phyloP scores from a whole-genome alignment of 2,329 filamentous ascomycete genomes.

The Alternaria angustiovoidea region DNA sequence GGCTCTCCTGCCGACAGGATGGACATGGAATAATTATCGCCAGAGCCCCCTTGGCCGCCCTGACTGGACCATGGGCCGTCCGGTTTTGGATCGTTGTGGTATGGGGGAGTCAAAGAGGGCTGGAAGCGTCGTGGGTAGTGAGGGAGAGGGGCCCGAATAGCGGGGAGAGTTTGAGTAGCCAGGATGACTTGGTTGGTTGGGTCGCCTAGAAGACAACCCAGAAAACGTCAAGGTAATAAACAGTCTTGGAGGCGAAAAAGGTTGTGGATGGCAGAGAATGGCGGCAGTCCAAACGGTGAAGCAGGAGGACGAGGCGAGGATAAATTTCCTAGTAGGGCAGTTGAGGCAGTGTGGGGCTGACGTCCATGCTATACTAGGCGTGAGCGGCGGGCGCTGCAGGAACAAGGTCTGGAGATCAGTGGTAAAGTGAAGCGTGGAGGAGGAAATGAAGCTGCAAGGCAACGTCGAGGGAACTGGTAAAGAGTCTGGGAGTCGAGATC shows the following conservation, averaged over 20 bases:
- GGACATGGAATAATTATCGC: conserved; percentile 43
- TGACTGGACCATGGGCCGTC: conserved; percentile 49
- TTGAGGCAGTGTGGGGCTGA: conserved; percentile 28
- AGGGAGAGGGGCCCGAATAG: conserved; percentile 43
- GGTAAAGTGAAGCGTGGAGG: conserved; percentile 9
- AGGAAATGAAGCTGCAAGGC: conserved; percentile 25
- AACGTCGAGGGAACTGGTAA: conserved; percentile 9
- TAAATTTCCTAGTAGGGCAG: conserved; percentile 18
- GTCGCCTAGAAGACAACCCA: conserved; percentile 42
- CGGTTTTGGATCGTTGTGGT: conserved; percentile 40
- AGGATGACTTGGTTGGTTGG: conserved; percentile 41
- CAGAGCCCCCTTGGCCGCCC: conserved; percentile 42
- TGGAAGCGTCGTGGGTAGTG: conserved; percentile 42
- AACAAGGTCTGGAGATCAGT: conserved; percentile 14
- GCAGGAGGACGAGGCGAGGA: conserved; percentile 7
- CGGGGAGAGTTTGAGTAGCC: conserved; percentile 51
- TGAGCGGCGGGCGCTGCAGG: conserved; percentile 20
- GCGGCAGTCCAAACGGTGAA: conserved; percentile 1
- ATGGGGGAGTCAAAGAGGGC: conserved; percentile 43
- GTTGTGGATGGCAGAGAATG: not conserved
- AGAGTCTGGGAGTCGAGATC: conserved; percentile 24
- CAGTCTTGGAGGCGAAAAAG: conserved; percentile 3
- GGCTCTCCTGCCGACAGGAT: conserved; percentile 29
- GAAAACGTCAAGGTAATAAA: conserved; percentile 7
- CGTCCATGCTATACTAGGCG: conserved; percentile 25